These are phyloP conservation scores for Scenedesmus sp. DNA, from an alignment of 163 green algal species.

Conservation along the genomic window DNA sequence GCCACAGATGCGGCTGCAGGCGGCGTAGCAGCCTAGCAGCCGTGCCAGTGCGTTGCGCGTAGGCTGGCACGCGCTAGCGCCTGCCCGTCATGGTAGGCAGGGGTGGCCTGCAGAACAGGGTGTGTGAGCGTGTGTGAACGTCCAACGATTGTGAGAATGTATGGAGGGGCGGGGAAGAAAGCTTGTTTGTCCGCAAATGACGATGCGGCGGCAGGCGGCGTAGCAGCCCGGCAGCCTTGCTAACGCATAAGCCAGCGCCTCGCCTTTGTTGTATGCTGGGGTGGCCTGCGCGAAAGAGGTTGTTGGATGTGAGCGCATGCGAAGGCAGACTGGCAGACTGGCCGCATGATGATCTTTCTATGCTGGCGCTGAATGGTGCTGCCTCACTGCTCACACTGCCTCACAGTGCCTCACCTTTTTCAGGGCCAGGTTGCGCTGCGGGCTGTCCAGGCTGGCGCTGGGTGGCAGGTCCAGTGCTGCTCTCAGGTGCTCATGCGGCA, in stretches of 20 bases:
- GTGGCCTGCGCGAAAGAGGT: not conserved
- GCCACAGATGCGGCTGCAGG: too few relatives aligned
- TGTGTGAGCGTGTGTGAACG: not conserved
- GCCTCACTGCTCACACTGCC: not conserved
- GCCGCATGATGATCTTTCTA: not conserved
- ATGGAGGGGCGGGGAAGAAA: too few relatives aligned
- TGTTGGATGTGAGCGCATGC: too few relatives aligned
- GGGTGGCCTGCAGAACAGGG: not conserved
- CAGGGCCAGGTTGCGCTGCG: not conserved
- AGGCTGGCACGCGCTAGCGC: not conserved
- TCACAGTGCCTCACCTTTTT: not conserved
- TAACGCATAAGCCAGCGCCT: slow-evolving; percentile 60
- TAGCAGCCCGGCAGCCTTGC: slow-evolving; percentile 58
- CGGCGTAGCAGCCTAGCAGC: not conserved
- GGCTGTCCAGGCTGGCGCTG: not conserved
- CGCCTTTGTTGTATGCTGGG: not conserved
- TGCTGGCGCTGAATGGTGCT: not conserved
- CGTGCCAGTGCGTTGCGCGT: not conserved
- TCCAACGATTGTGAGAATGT: not conserved
- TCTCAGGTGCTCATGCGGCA: slow-evolving; percentile 35
- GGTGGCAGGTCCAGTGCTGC: slow-evolving; percentile 49
- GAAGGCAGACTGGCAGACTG: too few relatives aligned
- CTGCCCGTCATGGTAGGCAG: not conserved
- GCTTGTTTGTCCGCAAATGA: slow-evolving; percentile 6
- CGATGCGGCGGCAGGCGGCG: slow-evolving; percentile 51